phyloP scores from a whole-genome alignment of 2,329 filamentous ascomycete species.

The Nigrospora sphaerica region DNA sequence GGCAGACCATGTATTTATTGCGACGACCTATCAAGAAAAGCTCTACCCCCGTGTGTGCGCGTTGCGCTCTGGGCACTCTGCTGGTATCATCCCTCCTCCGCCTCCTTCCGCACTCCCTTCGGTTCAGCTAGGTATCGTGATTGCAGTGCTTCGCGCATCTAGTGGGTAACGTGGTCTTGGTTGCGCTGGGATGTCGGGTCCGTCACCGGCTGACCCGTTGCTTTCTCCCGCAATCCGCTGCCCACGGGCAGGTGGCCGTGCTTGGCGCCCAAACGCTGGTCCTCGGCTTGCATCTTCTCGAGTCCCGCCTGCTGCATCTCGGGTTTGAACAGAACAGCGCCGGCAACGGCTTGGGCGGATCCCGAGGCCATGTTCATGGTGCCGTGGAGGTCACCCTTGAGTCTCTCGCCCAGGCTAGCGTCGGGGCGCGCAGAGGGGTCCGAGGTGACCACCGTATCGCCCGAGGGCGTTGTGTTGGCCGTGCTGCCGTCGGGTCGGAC shows the following conservation, averaged over 20 bases:
- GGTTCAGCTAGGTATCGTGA: no score
- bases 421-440: slow-evolving; percentile 12
- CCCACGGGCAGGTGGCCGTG: slow-evolving; percentile 15
- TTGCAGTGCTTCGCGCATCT: no score
- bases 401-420: slow-evolving; percentile 13
- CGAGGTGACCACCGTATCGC: slow-evolving; percentile 8
- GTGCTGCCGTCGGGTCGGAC: slow-evolving; percentile 3
- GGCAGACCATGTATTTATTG: no score
- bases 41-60: no score
- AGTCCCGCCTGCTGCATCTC: slow-evolving; percentile 13
- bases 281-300: slow-evolving; percentile 16
- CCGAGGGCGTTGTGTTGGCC: slow-evolving; percentile 8
- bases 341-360: slow-evolving; percentile 12
- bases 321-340: slow-evolving; percentile 10
- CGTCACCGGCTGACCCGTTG: slow-evolving; percentile 1
- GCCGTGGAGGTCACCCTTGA: slow-evolving; percentile 15
- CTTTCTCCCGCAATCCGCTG: slow-evolving; percentile 4
- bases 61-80: no score
- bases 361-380: slow-evolving; percentile 11
- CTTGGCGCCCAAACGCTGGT: slow-evolving; percentile 14
- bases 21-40: no score
- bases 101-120: no score
- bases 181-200: not conserved
- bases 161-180: no score
- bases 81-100: no score